A percentile compares a stretch with the other conserved stretches of the same genome.
Evolutionary conservation across 306 rosid species (phyloP).

Genomic region (Urtica urens): DNA sequence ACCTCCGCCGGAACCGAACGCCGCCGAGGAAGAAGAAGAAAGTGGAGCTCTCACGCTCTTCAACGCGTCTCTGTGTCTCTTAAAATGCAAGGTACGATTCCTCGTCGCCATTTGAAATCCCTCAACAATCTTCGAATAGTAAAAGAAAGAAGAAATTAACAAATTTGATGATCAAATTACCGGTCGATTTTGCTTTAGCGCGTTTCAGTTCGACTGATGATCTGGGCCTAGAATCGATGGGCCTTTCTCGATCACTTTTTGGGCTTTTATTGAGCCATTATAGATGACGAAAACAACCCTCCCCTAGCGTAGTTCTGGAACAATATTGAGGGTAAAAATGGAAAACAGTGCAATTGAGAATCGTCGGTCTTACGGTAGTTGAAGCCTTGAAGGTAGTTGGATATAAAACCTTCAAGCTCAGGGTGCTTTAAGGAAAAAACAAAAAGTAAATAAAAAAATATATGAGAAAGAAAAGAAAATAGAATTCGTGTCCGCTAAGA

Average conservation of each 20-base stretch:
- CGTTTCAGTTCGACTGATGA: background rate
- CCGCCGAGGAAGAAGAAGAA: constrained; percentile 47
- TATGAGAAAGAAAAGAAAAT: too few species aligned
- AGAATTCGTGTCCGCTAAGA: constrained; percentile 39
- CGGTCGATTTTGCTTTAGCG: background rate
- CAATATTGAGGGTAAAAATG: background rate
- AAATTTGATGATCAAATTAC: background rate
- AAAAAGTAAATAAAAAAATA: too few species aligned
- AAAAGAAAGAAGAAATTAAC: background rate
- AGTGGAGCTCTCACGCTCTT: constrained; percentile 67
- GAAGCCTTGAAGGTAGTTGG: constrained; percentile 24
- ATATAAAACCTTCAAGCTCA: constrained; percentile 15
- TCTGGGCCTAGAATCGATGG: background rate
- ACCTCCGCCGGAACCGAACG: constrained; percentile 44
- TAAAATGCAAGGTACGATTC: constrained; percentile 43
- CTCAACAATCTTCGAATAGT: background rate
- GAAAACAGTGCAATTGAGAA: constrained; percentile 3
- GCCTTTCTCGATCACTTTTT: background rate
- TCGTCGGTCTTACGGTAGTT: constrained; percentile 18
- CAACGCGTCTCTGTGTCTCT: constrained; percentile 56
- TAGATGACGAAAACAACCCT: constrained; percentile 15
- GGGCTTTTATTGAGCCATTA: background rate
- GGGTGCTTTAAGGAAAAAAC: constrained; percentile 7
- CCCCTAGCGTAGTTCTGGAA: background rate
- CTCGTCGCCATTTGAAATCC: constrained; percentile 50